phyloP scores from a whole-genome alignment of 345 rosid genomes.

The Linum usitatissimum region DNA sequence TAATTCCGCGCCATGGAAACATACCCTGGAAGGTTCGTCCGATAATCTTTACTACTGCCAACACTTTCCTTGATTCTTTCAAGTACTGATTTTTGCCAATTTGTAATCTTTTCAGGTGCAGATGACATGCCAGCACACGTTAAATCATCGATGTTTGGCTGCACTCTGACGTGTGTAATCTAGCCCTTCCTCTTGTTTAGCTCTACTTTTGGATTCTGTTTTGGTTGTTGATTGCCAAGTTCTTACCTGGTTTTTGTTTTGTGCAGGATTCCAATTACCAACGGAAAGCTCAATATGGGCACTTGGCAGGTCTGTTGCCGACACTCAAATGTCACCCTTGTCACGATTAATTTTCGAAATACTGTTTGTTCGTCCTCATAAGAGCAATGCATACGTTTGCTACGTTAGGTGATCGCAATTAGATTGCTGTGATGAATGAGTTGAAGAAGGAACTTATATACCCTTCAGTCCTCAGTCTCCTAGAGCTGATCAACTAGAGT shows the following conservation, averaged over 20 bases:
- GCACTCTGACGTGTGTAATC: constrained; percentile 54
- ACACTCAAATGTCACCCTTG: not conserved
- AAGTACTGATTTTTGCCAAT: constrained; percentile 1
- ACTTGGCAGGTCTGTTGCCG: constrained; percentile 70
- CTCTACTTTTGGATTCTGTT: not conserved
- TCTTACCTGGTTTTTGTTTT: constrained; percentile 7
- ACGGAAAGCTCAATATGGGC: constrained; percentile 85
- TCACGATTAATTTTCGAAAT: too few species aligned
- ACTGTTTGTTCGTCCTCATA: too few species aligned
- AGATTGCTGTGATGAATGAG: too few species aligned
- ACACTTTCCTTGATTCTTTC: not conserved
- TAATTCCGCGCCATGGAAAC: constrained; percentile 90
- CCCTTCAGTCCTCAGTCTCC: too few species aligned
- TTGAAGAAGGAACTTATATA: too few species aligned
- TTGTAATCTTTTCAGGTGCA: constrained; percentile 44
- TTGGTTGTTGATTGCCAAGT: constrained; percentile 1
- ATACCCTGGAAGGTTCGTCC: constrained; percentile 73
- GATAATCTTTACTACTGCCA: not conserved
- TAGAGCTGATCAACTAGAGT: too few species aligned
- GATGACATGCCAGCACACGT: constrained; percentile 99
- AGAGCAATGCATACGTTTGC: too few species aligned
- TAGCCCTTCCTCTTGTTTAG: not conserved
- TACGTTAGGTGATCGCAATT: too few species aligned
- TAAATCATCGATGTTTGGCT: constrained; percentile 92
- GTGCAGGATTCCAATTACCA: constrained; percentile 70